Conservation (phyloP, 345 rosid species). For the Anacardium occidentale region DNA sequence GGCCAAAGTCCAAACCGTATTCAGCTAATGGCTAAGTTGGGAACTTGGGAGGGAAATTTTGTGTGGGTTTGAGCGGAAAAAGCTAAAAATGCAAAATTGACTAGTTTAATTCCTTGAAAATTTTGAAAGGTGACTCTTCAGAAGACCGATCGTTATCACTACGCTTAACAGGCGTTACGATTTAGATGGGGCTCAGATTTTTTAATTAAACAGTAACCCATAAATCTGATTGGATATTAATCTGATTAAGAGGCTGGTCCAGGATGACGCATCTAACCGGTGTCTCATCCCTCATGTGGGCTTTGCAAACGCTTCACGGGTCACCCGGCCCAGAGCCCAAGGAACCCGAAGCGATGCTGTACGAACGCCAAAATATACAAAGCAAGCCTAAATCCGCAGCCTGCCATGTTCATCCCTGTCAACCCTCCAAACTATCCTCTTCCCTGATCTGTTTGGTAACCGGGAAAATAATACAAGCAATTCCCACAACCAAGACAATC, state of each 20-base stretch:
- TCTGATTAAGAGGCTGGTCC: no score
- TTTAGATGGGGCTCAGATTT: background rate
- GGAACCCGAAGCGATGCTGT: background rate
- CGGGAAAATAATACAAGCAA: background rate
- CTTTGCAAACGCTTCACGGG: no score
- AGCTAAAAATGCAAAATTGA: background rate
- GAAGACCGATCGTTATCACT: background rate
- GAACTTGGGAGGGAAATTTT: conserved; percentile 37
- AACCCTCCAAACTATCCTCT: background rate
- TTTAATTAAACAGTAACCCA: background rate
- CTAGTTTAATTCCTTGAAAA: background rate
- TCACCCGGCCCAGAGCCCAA: background rate
- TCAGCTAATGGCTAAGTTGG: conserved; percentile 11
- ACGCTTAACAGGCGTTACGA: background rate
- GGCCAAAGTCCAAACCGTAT: conserved; percentile 29
- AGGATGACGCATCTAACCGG: no score
- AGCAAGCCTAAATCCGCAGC: background rate
- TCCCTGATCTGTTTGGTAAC: conserved; percentile 9
- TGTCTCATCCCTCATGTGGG: no score
- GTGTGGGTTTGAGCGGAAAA: background rate
- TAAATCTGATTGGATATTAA: no score
- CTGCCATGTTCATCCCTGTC: background rate
- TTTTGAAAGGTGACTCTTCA: background rate
- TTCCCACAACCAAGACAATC: background rate
- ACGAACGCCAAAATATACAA: background rate